Percentiles rank a stretch among this genome's conserved stretches.
Evolutionary conservation across 2,329 filamentous ascomycete genomes (phyloP).

Genomic region (Xylariaceae sp.): DNA sequence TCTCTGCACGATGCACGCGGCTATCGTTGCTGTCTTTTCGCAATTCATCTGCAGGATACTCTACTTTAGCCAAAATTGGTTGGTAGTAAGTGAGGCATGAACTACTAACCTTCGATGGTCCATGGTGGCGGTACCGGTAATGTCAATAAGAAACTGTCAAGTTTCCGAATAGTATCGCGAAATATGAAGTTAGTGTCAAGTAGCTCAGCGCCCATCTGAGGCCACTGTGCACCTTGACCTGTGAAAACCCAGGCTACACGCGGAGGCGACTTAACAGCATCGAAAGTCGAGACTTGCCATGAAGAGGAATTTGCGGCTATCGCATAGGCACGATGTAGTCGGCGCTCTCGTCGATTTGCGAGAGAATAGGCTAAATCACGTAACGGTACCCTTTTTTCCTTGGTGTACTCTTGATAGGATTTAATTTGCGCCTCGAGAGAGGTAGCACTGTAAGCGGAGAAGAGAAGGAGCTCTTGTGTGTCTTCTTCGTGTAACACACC

Average conservation of each 20-base stretch:
- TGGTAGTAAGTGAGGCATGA: too few species aligned
- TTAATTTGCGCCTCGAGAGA: too few species aligned
- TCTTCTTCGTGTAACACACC: too few species aligned
- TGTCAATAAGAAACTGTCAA: too few species aligned
- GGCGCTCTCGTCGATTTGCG: slow-evolving; percentile 20
- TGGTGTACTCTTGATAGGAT: too few species aligned
- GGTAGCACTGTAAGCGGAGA: slow-evolving; percentile 25
- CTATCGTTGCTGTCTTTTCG: too few species aligned
- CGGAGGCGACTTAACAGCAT: too few species aligned
- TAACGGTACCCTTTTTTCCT: slow-evolving; percentile 14
- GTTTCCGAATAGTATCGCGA: slow-evolving; percentile 8
- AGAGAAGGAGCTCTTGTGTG: slow-evolving; percentile 19
- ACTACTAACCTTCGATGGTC: too few species aligned
- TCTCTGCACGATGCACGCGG: background rate
- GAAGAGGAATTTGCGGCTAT: slow-evolving; percentile 12
- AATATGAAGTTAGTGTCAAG: slow-evolving; percentile 23
- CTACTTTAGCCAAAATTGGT: too few species aligned
- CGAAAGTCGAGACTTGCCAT: too few species aligned
- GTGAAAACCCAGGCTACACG: too few species aligned
- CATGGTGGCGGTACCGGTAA: too few species aligned
- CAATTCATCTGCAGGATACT: background rate
- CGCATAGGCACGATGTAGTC: slow-evolving; percentile 20
- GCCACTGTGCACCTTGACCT: background rate
- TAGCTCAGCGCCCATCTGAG: background rate
- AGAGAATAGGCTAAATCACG: slow-evolving; percentile 28